Evolutionary conservation across 2,329 filamentous ascomycete genomes (phyloP), one percentile per base, ranked within the genome.

Genomic region (Stachybotrys elegans): DNA sequence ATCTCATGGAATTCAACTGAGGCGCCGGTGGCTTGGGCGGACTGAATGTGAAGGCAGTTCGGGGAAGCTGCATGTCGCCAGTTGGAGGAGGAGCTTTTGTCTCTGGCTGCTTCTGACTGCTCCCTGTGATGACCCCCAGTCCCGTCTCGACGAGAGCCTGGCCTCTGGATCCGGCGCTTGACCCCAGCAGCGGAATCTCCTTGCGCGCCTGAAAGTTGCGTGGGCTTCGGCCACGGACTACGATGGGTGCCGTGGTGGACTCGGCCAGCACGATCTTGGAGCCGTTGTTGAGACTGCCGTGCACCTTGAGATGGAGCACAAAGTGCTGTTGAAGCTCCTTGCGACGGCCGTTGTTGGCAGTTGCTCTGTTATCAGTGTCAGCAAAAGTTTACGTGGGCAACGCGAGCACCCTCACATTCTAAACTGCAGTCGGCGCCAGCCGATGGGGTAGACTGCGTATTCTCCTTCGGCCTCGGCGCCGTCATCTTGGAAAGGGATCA

Each of bases 321-420:
- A 97, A 97, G 68, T 97, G 92, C 61, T 97, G 92, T 61, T 97
- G 92, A 37, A 97, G 77, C 63, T 97, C 92, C 69, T 95, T 95
- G 50, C 92, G 78, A 48, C 92, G 82, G 11, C 92, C 92, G 61
- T 97, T 97, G 68, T 97, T 97, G 45, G 92, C 92, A 8, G 92
- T 97, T 16, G 92, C 92, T 62, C 92, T 81, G 45, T 31, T 20
- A 22, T 23, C 41, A 46, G 19, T 12, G 21, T 44, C 22, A 5
- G 8, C 21, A 13, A 7, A n/a, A 22, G 36, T 34, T 7, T 12
- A 14, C 27, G 38, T 54, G 32, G 52, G 51, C 29, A 46, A 46
- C 16, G 25, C 20, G 39, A 16, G 25, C 21, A 21, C 37, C 68
- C 78, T 68, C 63, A 81, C 73, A 84, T 95, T 56, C 92, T 79